These are phyloP conservation scores for Amanita muscaria DNA, from an alignment of 768 basidiomycete genomes.

Conservation along the genomic window DNA sequence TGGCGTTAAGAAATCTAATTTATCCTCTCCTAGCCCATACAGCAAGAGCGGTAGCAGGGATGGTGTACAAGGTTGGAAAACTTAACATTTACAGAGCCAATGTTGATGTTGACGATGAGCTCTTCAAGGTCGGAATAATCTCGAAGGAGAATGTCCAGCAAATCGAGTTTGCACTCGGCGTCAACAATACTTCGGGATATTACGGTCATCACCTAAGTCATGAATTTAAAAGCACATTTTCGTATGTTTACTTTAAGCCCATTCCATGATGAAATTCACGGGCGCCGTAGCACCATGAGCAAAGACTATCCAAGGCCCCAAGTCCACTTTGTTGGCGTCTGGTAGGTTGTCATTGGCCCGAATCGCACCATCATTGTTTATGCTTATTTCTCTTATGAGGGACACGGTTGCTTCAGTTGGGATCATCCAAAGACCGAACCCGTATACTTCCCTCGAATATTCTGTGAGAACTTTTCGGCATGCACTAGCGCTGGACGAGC, in stretches of 20 bases:
- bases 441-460: slow-evolving; percentile 8
- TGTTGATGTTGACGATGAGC: too few relatives aligned
- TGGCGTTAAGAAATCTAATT: too few relatives aligned
- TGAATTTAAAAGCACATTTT: slow-evolving; percentile 1
- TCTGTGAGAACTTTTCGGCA: neutral
- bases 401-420: slow-evolving; percentile 12
- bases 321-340: slow-evolving; percentile 11
- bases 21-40: slow-evolving; percentile 16
- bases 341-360: slow-evolving; percentile 1
- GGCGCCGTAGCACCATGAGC: neutral
- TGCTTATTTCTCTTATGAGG: neutral
- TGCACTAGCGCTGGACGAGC: slow-evolving; percentile 4
- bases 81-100: too few relatives aligned
- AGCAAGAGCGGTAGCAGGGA: slow-evolving; percentile 25
- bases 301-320: neutral
- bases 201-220: neutral
- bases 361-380: too few relatives aligned
- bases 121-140: slow-evolving; percentile 19
- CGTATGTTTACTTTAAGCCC: neutral
- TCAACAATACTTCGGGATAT: slow-evolving; percentile 3
- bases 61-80: slow-evolving; percentile 20
- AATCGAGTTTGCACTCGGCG: slow-evolving; percentile 20
- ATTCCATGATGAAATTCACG: neutral
- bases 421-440: slow-evolving; percentile 3
- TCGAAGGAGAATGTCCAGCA: slow-evolving; percentile 19